phyloP scores from a whole-genome alignment of 2,329 filamentous ascomycete species.

The Penicillium sp. region DNA sequence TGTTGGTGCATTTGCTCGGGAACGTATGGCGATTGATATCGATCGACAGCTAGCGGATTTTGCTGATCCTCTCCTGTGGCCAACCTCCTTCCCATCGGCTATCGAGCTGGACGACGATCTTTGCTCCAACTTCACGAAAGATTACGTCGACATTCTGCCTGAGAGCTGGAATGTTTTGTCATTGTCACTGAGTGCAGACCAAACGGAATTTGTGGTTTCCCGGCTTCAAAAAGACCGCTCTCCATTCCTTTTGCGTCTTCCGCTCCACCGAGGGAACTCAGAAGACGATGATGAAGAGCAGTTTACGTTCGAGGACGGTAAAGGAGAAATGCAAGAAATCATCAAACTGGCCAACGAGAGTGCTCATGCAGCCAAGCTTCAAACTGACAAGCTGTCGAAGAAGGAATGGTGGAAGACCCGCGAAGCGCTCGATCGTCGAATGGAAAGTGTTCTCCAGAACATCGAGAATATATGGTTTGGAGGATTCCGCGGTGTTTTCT shows the following conservation, averaged over 20 bases:
- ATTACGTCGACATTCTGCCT: slow-evolving; percentile 85
- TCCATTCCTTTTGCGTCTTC: slow-evolving; percentile 84
- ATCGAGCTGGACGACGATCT: slow-evolving; percentile 38
- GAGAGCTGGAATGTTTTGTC: slow-evolving; percentile 81
- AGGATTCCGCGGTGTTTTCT: slow-evolving; percentile 93
- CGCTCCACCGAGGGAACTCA: slow-evolving; percentile 76
- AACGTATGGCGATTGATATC: slow-evolving; percentile 40
- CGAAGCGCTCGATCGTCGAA: slow-evolving; percentile 71
- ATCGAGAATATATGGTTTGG: slow-evolving; percentile 94
- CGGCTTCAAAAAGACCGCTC: slow-evolving; percentile 71
- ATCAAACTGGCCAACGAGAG: slow-evolving; percentile 78
- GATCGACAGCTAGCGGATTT: slow-evolving; percentile 48
- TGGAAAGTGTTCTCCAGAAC: slow-evolving; percentile 75
- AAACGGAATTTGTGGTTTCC: slow-evolving; percentile 84
- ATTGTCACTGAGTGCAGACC: slow-evolving; percentile 75
- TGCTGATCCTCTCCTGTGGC: slow-evolving; percentile 53
- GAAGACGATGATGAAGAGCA: slow-evolving; percentile 73
- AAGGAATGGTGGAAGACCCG: slow-evolving; percentile 87
- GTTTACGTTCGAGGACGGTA: slow-evolving; percentile 80
- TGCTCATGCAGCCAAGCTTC: slow-evolving; percentile 71
- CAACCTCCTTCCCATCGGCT: slow-evolving; percentile 30
- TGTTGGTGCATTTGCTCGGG: slow-evolving; percentile 42
- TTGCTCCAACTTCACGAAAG: slow-evolving; percentile 66
- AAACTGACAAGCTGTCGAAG: slow-evolving; percentile 71
- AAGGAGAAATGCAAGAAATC: slow-evolving; percentile 76